phyloP scores from a whole-genome alignment of 2,329 filamentous ascomycete genomes.

The Colletotrichum horii region DNA sequence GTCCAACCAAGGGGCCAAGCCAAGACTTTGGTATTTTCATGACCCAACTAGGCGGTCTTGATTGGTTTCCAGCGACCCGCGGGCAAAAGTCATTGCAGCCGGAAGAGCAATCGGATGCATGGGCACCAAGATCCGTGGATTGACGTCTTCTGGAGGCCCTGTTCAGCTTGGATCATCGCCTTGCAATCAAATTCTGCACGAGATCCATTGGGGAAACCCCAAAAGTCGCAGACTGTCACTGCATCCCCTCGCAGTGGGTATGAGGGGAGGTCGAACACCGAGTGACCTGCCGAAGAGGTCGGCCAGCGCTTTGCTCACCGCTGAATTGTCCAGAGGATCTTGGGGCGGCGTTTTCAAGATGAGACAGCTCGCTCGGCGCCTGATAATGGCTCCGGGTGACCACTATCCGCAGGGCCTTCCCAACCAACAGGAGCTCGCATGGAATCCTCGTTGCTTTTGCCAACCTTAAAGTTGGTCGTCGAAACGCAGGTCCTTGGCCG shows the following conservation, averaged over 20 bases:
- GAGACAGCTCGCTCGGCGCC: not conserved
- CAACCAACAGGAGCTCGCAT: not conserved
- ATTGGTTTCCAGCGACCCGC: not conserved
- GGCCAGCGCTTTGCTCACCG: not conserved
- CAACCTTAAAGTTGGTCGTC: not conserved
- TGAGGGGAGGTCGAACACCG: not conserved
- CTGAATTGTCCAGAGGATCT: not conserved
- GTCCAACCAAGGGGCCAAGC: not conserved
- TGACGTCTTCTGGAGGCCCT: not conserved
- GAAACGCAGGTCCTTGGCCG: not conserved
- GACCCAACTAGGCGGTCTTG: not conserved
- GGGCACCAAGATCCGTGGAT: not conserved
- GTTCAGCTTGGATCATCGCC: not conserved
- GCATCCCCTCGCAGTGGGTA: not conserved
- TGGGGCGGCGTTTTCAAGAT: not conserved
- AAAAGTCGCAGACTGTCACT: not conserved
- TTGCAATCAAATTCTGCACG: not conserved
- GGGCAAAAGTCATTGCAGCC: not conserved
- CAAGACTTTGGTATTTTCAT: not conserved
- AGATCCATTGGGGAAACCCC: not conserved
- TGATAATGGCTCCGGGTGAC: not conserved
- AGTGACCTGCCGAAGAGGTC: not conserved
- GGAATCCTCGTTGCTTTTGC: not conserved
- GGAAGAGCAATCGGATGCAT: not conserved
- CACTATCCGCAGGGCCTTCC: not conserved